A percentile compares a stretch with the other conserved stretches of the same genome.
These are phyloP conservation scores for Penicillium sp. DNA, from an alignment of 2,329 filamentous ascomycete genomes.

Conservation along the genomic window DNA sequence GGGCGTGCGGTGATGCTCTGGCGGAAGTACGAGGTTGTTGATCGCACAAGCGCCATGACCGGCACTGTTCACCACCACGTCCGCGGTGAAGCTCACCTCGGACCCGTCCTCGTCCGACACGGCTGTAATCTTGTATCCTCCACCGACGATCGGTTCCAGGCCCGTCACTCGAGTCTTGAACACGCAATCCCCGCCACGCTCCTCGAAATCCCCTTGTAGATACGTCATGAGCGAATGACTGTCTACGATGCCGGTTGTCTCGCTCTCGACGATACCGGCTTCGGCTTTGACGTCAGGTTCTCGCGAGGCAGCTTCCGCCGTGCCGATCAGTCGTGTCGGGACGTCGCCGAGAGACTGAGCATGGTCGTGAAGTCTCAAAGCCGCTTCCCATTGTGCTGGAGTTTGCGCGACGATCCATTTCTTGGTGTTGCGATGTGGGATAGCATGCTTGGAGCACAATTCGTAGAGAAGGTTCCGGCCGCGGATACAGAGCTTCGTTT, in stretches of 20 bases:
- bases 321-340: slow-evolving; percentile 64
- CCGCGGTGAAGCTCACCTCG: slow-evolving; percentile 57
- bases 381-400: slow-evolving; percentile 58
- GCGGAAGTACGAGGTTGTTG: slow-evolving; percentile 69
- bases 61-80: slow-evolving; percentile 77
- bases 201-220: slow-evolving; percentile 69
- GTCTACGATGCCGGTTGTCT: slow-evolving; percentile 85
- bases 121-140: slow-evolving; percentile 67
- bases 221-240: slow-evolving; percentile 77
- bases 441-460: slow-evolving; percentile 61
- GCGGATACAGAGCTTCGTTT: slow-evolving; percentile 73
- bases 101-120: slow-evolving; percentile 36
- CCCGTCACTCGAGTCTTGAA: slow-evolving; percentile 60
- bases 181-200: slow-evolving; percentile 67
- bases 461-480: slow-evolving; percentile 74
- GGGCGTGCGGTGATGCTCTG: slow-evolving; percentile 50
- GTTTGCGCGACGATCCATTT: slow-evolving; percentile 96
- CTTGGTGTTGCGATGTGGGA: slow-evolving; percentile 68
- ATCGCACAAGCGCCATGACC: slow-evolving; percentile 71
- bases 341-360: slow-evolving; percentile 51
- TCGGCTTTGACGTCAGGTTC: slow-evolving; percentile 73
- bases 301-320: slow-evolving; percentile 53
- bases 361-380: slow-evolving; percentile 48
- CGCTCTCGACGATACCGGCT: slow-evolving; percentile 72
- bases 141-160: slow-evolving; percentile 51